phyloP scores from a whole-genome alignment of 208 protist species.

The Acanthamoeba castellanii region DNA sequence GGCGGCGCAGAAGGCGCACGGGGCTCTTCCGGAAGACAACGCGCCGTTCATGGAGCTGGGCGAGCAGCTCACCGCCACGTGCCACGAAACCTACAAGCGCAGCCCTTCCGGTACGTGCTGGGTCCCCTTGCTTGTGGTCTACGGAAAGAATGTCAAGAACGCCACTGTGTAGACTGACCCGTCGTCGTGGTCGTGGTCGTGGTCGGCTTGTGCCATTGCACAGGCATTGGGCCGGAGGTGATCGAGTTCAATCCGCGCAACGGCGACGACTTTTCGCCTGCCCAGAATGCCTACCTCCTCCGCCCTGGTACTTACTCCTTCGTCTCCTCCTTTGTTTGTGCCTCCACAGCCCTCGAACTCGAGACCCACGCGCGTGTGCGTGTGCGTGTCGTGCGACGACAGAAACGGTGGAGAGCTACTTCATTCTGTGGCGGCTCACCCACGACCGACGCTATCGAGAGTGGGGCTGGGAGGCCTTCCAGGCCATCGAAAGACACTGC shows the following conservation, averaged over 20 bases:
- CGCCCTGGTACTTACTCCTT: too few relatives aligned
- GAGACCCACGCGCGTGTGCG: too few relatives aligned
- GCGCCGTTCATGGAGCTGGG: constrained; percentile 69
- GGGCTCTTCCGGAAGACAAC: neutral
- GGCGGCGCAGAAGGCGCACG: neutral
- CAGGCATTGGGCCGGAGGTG: constrained; percentile 88
- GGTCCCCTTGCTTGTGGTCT: too few relatives aligned
- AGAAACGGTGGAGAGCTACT: constrained; percentile 89
- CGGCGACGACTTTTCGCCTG: constrained; percentile 44
- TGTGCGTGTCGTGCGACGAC: too few relatives aligned
- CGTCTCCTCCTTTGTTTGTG: too few relatives aligned
- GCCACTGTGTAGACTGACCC: too few relatives aligned
- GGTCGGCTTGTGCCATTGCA: too few relatives aligned
- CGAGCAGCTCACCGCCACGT: constrained; percentile 84
- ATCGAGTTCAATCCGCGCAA: constrained; percentile 67
- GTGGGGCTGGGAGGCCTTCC: constrained; percentile 89
- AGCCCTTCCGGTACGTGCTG: too few relatives aligned
- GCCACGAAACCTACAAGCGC: constrained; percentile 83
- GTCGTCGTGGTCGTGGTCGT: too few relatives aligned
- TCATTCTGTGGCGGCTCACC: constrained; percentile 87
- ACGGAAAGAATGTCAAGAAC: too few relatives aligned
- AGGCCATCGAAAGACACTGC: too few relatives aligned
- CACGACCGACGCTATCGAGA: constrained; percentile 89
- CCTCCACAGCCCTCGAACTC: too few relatives aligned
- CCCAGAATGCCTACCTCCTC: constrained; percentile 73